Base-by-base conservation (phyloP, 1,284 basidiomycete species). In the Golubevia sp. region DNA sequence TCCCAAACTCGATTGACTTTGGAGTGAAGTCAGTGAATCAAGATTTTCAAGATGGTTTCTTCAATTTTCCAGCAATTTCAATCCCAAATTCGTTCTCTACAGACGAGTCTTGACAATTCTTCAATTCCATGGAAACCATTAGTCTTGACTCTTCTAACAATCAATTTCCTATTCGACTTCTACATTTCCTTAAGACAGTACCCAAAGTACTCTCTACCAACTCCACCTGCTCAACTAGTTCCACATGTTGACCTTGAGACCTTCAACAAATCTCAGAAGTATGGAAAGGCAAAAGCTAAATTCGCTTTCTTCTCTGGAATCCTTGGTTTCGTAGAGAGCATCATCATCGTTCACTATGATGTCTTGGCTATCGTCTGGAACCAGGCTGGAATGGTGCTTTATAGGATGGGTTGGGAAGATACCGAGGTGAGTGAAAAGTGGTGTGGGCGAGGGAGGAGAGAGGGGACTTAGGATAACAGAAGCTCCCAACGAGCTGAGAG, bases 251-350 rank as follows among this genome's bases (percentile, higher is more conserved):
- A 68, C 26, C 59, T 72, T 44, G 73, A 75, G 0, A 79, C 79
- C 0, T 82, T 74, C 64, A 56, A 61, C 4, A 79, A 82, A 56
- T 74, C 73, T 23, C 76, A 79, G 59, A 59, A 60, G 13, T 82
- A 82, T 58, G 78, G 80, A n/a, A 58, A 63, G n/a, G 78, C 77
- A 64, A 81, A 81, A 63, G 69, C 76, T 15, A 70, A 73, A 27
- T 78, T 79, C 48, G 70, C 64, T 38, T 68, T 82, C 61, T 64
- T 82, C 24, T 62, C 64, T 1, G 67, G 70, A 1, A 67, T 70
- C 7, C 48, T 72, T 27, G 57, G 59, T 48, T 71, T 72, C 61
- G 60, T 67, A 15, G 63, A 76, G 55, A 74, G 64, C 34, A 66
- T 72, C n/a, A 62, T 66, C 8, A 58, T 77, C 38, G 68, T 81